Evolutionary conservation across 2,329 filamentous ascomycete species (phyloP), one percentile per base, ranked within the genome.

Genomic region (Escovopsis sp.): DNA sequence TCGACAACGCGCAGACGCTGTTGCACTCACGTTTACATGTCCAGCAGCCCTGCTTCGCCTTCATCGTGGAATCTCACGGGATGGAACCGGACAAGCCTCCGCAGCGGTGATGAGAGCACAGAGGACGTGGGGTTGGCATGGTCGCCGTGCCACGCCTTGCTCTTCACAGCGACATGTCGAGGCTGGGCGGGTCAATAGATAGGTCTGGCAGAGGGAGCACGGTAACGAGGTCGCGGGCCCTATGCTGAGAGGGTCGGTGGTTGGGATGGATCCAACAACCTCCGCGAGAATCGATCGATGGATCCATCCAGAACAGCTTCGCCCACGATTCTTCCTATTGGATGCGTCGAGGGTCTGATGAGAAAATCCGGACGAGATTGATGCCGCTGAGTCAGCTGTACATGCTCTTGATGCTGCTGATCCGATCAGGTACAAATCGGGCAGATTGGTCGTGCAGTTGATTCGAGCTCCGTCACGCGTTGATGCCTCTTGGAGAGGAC

Each of bases 1-100:
- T 12, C 11, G 32, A 12, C 11, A 35, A 12, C 23, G 12, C 12
- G n/a, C 35, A 19, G 18, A 10, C 35, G 12, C 34, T 8, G 12
- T 18, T 23, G n/a, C 6, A 45, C 47, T 46, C 23, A 49, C 47
- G 41, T 42, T 49, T 49, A 44, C 47, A 49, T 37, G 47, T 49
- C 47, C 47, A 49, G 30, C 47, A 49, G 34, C 47, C 46, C 35
- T 47, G 40, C 30, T 39, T 45, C 18, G 43, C 45, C 38, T 43
- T 47, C 43, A 45, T 45, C 11, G 18, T 37, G 35, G 18, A 15
- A 36, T 40, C 37, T 42, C 39, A 35, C 38, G 39, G 39, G 33
- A 11, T 37, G 38, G 33, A 42, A 40, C 36, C 43, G 30, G 34
- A 40, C 33, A 11, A 32, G 43, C 41, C 43, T 40, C 41, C 40